Base-by-base conservation (phyloP, 768 basidiomycete species). In the Tricholomella constricta region DNA sequence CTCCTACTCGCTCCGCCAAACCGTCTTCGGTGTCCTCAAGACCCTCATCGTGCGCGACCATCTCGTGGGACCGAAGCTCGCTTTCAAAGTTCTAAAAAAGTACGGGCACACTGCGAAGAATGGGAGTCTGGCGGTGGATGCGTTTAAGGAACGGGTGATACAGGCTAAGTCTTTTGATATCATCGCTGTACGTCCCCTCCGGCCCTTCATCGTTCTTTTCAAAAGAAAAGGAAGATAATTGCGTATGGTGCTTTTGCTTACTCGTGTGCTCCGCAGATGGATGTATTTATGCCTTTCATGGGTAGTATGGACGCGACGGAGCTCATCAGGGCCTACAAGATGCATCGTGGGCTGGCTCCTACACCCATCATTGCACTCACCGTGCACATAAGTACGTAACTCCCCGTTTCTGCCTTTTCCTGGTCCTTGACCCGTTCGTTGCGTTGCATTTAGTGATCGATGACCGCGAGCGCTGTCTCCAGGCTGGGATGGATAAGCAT, bases 271-370 rank as follows among this genome's bases (percentile, higher is more conserved):
- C 14, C 56, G 14, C 55, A 96, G 91, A 98, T 98, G 96, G 95
- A 98, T 63, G 89, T 97, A 11, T 97, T 94, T 9, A 95, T 96
- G 93, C 93, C 94, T 6, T 88, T 95, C 72, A 98, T 98, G 93
- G 94, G 95, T 45, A 94, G 96, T 58, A 93, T 96, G 86, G 95
- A 99, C 70, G 93, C 96, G 1, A 99, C 97, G 0, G 88, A 94
- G 58, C 77, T 92, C 52, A 97, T 98, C 56, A 84, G 96, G 46
- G 80, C 83, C 32, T 92, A 86, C 65, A 96, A 98, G 73, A 73
- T 79, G 66, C 79, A 86, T 11, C 45, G 54, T 2, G 78, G 83
- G 7, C 74, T 93, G 26, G 65, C 82, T 14, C 80, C 85, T 2
- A 92, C 85, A 6, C 96, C 97, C 1, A 98, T 99, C 61, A 93